Conservation (phyloP, 1,284 basidiomycete genomes). For the Paramarasmius palmivorus region DNA sequence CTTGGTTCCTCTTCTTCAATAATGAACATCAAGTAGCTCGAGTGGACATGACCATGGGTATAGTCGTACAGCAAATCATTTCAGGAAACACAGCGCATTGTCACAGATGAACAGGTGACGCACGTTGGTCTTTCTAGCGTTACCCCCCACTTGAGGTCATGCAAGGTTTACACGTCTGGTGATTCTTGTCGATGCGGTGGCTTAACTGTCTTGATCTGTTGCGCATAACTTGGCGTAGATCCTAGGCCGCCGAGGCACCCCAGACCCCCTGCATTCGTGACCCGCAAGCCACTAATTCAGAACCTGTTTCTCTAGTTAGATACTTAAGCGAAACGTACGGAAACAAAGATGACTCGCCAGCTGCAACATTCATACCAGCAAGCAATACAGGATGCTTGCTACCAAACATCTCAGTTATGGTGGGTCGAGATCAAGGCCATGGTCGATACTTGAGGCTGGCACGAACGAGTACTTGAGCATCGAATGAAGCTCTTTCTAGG, state of each 20-base stretch:
- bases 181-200: constrained; percentile 65
- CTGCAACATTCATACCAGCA: constrained; percentile 2
- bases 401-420: constrained; percentile 3
- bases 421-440: constrained; percentile 1
- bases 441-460: no score
- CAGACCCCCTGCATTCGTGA: constrained; percentile 84
- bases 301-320: constrained; percentile 53
- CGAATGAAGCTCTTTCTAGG: neutral
- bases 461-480: neutral
- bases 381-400: neutral
- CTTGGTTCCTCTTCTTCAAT: constrained; percentile 80
- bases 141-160: constrained; percentile 80
- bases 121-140: constrained; percentile 84
- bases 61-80: constrained; percentile 61
- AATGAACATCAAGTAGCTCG: constrained; percentile 81
- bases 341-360: neutral
- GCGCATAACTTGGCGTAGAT: constrained; percentile 75
- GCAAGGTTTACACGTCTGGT: constrained; percentile 86
- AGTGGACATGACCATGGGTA: constrained; percentile 77
- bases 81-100: neutral
- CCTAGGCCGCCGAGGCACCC: constrained; percentile 88
- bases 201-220: constrained; percentile 80
- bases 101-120: constrained; percentile 24
- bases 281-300: constrained; percentile 85
- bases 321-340: neutral